Conservation (phyloP, 768 basidiomycete genomes). For the Lactarius hengduanensis region DNA sequence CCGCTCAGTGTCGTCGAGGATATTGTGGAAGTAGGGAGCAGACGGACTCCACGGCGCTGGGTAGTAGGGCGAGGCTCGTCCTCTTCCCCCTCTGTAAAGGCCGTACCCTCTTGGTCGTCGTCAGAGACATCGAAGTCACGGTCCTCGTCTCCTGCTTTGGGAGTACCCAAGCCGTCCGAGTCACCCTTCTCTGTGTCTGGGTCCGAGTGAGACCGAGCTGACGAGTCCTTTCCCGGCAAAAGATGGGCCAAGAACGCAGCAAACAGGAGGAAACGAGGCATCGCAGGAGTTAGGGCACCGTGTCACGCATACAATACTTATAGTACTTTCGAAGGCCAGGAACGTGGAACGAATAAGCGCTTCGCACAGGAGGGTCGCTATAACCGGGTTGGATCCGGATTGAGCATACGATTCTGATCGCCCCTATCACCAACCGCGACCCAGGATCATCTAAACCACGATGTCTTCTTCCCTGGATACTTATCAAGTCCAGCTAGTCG, state of each 20-base stretch:
- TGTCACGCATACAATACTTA: not conserved
- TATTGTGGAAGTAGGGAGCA: not conserved
- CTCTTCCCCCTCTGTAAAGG: not conserved
- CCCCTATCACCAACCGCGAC: not conserved
- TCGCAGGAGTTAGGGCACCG: not conserved
- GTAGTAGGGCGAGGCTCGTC: not conserved
- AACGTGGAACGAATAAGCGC: not conserved
- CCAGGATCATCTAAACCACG: not conserved
- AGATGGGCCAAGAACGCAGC: conserved; percentile 6
- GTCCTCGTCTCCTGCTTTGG: not conserved
- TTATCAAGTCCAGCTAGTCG: conserved; percentile 66
- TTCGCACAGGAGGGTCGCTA: too few relatives aligned
- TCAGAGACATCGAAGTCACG: conserved; percentile 6
- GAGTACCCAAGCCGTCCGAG: not conserved
- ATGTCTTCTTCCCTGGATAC: conserved; percentile 38
- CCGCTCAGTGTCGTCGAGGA: not conserved
- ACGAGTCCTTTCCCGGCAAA: not conserved
- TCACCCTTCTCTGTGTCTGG: conserved; percentile 5
- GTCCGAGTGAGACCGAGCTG: not conserved
- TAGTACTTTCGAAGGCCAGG: not conserved
- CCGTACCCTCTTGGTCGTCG: not conserved
- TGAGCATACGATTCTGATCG: not conserved
- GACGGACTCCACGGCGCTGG: conserved; percentile 5
- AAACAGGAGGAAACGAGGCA: conserved; percentile 7
- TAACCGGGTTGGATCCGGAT: conserved; percentile 1